Conservation (phyloP, 176 grass and related monocot genomes). For the Pontederia crassipes region DNA sequence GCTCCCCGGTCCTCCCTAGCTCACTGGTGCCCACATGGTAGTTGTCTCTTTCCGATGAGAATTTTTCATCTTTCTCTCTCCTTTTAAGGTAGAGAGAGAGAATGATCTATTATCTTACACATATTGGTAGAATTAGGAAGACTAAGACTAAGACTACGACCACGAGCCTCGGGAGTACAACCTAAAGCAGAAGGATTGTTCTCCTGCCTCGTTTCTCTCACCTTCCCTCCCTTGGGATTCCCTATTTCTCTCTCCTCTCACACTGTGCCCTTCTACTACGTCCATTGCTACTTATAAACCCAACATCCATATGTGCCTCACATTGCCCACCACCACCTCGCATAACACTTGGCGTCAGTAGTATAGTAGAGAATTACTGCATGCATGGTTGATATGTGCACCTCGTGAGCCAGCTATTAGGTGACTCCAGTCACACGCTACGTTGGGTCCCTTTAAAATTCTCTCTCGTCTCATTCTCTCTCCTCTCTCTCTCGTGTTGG, state of each 20-base stretch:
- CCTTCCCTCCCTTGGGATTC: constrained; percentile 5
- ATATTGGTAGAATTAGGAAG: neutral
- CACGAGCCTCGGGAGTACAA: neutral
- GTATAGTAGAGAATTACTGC: no score
- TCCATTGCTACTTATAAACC: neutral
- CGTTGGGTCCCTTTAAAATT: neutral
- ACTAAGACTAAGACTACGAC: neutral
- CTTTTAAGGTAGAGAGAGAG: neutral
- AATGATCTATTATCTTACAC: neutral
- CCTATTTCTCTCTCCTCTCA: neutral
- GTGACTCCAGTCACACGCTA: neutral
- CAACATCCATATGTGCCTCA: neutral
- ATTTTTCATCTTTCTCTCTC: neutral
- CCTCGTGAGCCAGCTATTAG: neutral
- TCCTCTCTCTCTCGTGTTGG: neutral
- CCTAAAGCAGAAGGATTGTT: constrained; percentile 3
- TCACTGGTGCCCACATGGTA: constrained; percentile 2
- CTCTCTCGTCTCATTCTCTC: neutral
- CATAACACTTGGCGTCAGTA: no score
- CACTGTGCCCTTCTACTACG: neutral
- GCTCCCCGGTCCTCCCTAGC: neutral
- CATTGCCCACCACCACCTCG: neutral
- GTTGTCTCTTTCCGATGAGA: constrained; percentile 16
- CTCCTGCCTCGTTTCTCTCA: constrained; percentile 9
- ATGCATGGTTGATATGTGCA: neutral